A percentile compares a stretch with the other conserved stretches of the same genome.
Evolutionary conservation across 805 yeast species (phyloP).

Genomic region (Starmerella lactis-condensi): DNA sequence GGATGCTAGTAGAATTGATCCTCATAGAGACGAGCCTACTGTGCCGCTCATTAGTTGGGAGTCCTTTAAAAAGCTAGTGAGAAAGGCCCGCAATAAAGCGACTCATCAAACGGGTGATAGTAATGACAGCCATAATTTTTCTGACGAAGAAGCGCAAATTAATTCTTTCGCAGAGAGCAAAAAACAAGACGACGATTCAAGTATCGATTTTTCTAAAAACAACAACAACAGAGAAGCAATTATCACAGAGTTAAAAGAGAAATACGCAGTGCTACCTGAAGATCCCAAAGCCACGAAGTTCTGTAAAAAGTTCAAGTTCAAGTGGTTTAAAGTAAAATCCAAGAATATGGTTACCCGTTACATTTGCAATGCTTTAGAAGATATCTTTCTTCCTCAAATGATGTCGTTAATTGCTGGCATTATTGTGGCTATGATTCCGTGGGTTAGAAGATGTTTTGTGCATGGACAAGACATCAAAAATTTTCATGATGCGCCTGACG

Average conservation of each 20-base stretch:
- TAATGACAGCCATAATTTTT: too few species aligned
- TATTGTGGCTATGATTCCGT: conserved; percentile 66
- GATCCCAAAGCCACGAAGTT: neutral
- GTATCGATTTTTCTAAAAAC: neutral
- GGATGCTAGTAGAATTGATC: conserved; percentile 36
- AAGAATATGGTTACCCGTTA: conserved; percentile 8
- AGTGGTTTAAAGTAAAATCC: conserved; percentile 12
- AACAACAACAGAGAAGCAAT: neutral
- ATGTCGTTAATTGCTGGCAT: conserved; percentile 48
- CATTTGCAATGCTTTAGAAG: conserved; percentile 28
- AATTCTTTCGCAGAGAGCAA: neutral
- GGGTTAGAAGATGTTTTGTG: conserved; percentile 50
- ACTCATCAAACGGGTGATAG: too few species aligned
- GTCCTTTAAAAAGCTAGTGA: conserved; percentile 7
- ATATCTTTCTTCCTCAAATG: conserved; percentile 45
- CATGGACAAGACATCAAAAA: conserved; percentile 27
- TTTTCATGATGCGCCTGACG: conserved; percentile 68
- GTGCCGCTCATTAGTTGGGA: conserved; percentile 13
- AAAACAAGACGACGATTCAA: neutral
- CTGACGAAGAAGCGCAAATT: too few species aligned
- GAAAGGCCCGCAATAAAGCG: too few species aligned
- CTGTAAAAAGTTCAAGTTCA: conserved; percentile 16
- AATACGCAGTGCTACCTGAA: conserved; percentile 1
- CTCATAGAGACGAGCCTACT: conserved; percentile 13
- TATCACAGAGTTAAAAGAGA: neutral